Percentiles rank a stretch among this genome's conserved stretches.
These are phyloP conservation scores for Globisporangium yorkense DNA, from an alignment of 352 stramenopile species.

Conservation along the genomic window DNA sequence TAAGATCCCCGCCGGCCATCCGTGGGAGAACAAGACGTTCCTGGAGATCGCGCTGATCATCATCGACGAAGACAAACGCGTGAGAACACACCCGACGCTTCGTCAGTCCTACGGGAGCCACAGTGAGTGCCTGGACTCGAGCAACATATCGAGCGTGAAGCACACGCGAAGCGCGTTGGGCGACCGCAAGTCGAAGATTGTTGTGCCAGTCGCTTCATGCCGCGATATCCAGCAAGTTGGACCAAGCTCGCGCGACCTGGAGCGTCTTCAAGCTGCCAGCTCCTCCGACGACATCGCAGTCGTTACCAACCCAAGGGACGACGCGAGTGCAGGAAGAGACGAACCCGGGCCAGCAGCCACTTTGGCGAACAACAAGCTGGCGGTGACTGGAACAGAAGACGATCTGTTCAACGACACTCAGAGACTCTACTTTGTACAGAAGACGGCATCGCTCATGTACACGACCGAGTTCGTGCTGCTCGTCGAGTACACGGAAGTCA, in stretches of 20 bases:
- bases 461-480: slow-evolving; percentile 5
- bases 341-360: no score
- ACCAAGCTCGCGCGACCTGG: no score
- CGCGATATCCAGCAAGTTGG: no score
- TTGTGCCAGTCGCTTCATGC: background rate
- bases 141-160: background rate
- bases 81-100: background rate
- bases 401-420: background rate
- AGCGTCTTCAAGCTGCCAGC: no score
- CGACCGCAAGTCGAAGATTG: background rate
- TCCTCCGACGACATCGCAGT: no score
- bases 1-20: background rate
- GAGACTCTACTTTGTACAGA: slow-evolving; percentile 2
- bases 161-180: no score
- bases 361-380: no score
- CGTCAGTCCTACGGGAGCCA: no score
- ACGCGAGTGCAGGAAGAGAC: no score
- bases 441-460: background rate
- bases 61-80: slow-evolving; percentile 3
- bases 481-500: slow-evolving; percentile 7
- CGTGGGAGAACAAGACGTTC: slow-evolving; percentile 2
- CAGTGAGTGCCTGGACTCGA: background rate
- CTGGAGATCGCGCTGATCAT: slow-evolving; percentile 6
- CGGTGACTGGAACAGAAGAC: no score
- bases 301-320: no score